These are phyloP conservation scores for Coix lacrymajobi DNA, from an alignment of 176 grass and related monocot species.

Conservation along the genomic window DNA sequence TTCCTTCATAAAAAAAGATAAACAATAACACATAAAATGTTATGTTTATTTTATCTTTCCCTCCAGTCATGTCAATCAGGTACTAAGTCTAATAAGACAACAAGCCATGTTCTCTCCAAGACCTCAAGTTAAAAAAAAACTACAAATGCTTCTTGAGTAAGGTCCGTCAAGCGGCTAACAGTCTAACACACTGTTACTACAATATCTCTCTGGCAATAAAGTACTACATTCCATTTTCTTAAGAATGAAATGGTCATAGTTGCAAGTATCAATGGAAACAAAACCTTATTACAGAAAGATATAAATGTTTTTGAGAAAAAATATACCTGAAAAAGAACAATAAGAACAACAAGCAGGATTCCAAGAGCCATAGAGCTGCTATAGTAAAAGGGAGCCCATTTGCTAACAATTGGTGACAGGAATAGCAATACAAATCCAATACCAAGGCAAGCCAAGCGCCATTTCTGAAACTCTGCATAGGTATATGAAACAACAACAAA, in stretches of 20 bases:
- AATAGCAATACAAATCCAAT: slow-evolving; percentile 73
- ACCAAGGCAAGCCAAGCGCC: slow-evolving; percentile 77
- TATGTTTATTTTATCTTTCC: background rate
- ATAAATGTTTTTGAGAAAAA: background rate
- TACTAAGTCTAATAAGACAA: background rate
- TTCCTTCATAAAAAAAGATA: background rate
- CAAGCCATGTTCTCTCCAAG: background rate
- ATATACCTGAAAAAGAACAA: slow-evolving; percentile 87
- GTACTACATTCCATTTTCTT: background rate
- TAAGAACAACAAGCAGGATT: slow-evolving; percentile 76
- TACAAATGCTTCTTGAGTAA: background rate
- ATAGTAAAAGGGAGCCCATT: slow-evolving; percentile 95
- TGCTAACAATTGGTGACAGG: slow-evolving; percentile 72
- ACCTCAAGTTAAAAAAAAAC: background rate
- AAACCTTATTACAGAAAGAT: background rate
- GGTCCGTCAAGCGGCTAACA: background rate
- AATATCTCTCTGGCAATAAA: background rate
- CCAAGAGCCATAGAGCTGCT: slow-evolving; percentile 93
- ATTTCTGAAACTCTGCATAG: slow-evolving; percentile 79
- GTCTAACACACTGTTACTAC: background rate
- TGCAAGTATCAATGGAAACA: background rate
- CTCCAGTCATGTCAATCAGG: background rate
- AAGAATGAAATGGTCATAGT: background rate
- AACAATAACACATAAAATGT: background rate
- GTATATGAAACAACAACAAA: background rate